These are phyloP conservation scores for Moringa oleifera DNA, from an alignment of 345 rosid species.

Conservation along the genomic window DNA sequence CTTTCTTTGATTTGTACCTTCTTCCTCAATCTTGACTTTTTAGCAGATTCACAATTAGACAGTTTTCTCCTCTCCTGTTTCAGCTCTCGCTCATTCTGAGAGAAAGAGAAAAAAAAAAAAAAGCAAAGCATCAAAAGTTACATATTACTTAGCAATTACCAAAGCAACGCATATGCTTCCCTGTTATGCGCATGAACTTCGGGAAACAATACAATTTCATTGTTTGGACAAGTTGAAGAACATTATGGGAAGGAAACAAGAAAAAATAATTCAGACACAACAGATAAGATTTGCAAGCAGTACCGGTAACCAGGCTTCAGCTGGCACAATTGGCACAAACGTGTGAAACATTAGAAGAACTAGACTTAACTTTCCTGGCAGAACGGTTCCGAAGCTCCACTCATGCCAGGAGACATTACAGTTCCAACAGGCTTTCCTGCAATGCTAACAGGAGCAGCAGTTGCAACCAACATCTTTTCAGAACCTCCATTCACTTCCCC, in stretches of 20 bases:
- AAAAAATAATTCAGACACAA: neutral
- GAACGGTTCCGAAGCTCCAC: slow-evolving; percentile 41
- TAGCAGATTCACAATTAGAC: slow-evolving; percentile 94
- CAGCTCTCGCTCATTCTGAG: slow-evolving; percentile 79
- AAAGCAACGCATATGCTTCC: neutral
- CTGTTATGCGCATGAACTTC: slow-evolving; percentile 2
- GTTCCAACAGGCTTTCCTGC: slow-evolving; percentile 30
- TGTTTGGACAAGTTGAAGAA: neutral
- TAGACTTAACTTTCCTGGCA: slow-evolving; percentile 34
- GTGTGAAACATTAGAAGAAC: slow-evolving; percentile 34
- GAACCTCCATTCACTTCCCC: slow-evolving; percentile 25
- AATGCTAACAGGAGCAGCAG: slow-evolving; percentile 29
- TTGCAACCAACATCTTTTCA: slow-evolving; percentile 21
- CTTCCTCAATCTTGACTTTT: slow-evolving; percentile 93
- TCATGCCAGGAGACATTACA: slow-evolving; percentile 31
- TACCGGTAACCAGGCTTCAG: slow-evolving; percentile 84
- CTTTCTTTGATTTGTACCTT: slow-evolving; percentile 78
- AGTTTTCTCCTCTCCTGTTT: slow-evolving; percentile 94
- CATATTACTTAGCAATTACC: slow-evolving; percentile 1
- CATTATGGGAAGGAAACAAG: neutral
- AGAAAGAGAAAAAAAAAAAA: no score
- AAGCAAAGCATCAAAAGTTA: neutral
- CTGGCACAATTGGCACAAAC: slow-evolving; percentile 51
- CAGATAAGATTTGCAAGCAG: slow-evolving; percentile 2
- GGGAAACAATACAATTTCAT: neutral